A percentile compares a stretch with the other conserved stretches of the same genome.
Evolutionary conservation across 140 eudicot species (phyloP).

Genomic region (Erigeron philadelphicus): DNA sequence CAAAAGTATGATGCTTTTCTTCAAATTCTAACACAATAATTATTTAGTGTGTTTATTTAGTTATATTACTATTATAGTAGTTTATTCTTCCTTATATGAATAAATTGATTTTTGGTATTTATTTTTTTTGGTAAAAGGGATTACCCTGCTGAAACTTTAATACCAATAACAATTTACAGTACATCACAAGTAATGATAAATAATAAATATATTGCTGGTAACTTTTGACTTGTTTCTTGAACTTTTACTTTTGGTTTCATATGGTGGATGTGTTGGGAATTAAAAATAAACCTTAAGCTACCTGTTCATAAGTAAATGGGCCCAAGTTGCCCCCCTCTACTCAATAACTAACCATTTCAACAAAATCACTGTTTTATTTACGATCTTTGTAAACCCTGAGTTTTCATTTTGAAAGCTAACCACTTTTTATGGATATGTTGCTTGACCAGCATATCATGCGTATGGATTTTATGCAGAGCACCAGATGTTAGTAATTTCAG

Average conservation of each 20-base stretch:
- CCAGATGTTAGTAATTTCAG: background rate
- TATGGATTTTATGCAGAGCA: background rate
- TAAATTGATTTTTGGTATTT: background rate
- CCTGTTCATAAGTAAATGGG: background rate
- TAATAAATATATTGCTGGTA: background rate
- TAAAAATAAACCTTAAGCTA: background rate
- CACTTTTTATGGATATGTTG: background rate
- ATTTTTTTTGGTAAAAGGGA: no score
- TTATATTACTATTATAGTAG: no score
- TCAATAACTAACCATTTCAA: no score
- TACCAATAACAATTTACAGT: no score
- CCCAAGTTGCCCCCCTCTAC: background rate
- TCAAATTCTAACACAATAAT: no score
- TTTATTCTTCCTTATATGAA: no score
- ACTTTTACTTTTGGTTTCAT: background rate
- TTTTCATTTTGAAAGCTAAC: no score
- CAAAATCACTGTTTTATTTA: no score
- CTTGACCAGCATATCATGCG: background rate
- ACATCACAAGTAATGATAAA: no score
- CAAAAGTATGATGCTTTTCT: constrained; percentile 40
- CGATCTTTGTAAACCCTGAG: no score
- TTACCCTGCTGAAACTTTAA: no score
- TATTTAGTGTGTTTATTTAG: no score
- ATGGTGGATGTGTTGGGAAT: background rate
- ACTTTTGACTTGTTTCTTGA: background rate